phyloP scores from a whole-genome alignment of 1,139 yeast species.

The Arxiozyma telluris region DNA sequence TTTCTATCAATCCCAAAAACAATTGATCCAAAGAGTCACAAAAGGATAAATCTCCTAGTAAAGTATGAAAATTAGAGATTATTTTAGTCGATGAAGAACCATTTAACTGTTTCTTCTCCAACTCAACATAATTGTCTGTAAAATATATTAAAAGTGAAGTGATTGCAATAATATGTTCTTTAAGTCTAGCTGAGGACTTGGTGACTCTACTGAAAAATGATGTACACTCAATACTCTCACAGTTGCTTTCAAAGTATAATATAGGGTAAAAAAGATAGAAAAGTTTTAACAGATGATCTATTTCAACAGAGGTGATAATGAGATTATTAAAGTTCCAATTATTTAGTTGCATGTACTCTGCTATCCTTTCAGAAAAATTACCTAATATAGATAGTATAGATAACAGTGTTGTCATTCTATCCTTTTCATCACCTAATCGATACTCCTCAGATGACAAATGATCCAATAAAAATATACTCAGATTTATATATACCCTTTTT shows the following conservation, averaged over 20 bases:
- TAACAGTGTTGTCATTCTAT: slow-evolving; percentile 30
- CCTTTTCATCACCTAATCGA: slow-evolving; percentile 12
- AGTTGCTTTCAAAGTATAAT: slow-evolving; percentile 34
- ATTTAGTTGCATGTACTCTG: slow-evolving; percentile 7
- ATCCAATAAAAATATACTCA: slow-evolving; percentile 37
- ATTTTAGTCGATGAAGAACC: slow-evolving; percentile 27
- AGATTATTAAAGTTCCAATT: slow-evolving; percentile 8
- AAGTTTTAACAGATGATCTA: slow-evolving; percentile 31
- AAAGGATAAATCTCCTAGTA: slow-evolving; percentile 57
- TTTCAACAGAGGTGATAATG: slow-evolving; percentile 8
- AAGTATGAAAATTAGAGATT: slow-evolving; percentile 56
- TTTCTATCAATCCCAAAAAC: slow-evolving; percentile 54
- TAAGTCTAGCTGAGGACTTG: slow-evolving; percentile 37
- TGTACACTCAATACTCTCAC: slow-evolving; percentile 17
- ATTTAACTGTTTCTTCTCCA: slow-evolving; percentile 7
- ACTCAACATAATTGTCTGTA: slow-evolving; percentile 22
- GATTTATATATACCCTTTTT: slow-evolving; percentile 48
- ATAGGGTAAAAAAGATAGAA: slow-evolving; percentile 37
- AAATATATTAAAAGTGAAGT: slow-evolving; percentile 34
- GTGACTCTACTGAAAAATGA: slow-evolving; percentile 28
- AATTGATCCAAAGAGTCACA: slow-evolving; percentile 61
- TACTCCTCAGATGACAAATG: slow-evolving; percentile 32
- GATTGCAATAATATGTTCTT: slow-evolving; percentile 43
- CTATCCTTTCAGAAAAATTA: slow-evolving; percentile 15
- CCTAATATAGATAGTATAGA: slow-evolving; percentile 42